Percentiles rank a stretch among this genome's conserved stretches.
phyloP scores from a whole-genome alignment of 768 basidiomycete genomes.

The Jaapia argillacea region DNA sequence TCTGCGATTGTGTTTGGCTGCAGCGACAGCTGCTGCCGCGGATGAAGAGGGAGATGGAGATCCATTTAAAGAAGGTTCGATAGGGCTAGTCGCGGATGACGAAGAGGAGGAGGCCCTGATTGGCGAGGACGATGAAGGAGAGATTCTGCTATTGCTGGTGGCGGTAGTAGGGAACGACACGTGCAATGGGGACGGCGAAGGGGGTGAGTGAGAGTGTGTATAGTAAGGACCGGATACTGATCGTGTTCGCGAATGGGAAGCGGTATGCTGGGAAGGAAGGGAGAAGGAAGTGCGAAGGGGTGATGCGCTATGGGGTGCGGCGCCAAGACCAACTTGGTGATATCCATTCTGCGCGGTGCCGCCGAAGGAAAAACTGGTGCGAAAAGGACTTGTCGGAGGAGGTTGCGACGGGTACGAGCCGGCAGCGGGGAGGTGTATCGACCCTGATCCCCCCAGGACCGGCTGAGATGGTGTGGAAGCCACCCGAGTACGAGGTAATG shows the following conservation, averaged over 20 bases:
- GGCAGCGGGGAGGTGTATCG: slow-evolving; percentile 17
- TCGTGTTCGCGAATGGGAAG: background rate
- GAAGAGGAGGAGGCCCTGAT: background rate
- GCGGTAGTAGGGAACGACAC: too few relatives aligned
- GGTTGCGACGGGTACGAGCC: slow-evolving; percentile 13
- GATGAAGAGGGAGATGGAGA: slow-evolving; percentile 11
- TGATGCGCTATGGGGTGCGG: background rate
- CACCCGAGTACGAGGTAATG: slow-evolving; percentile 14
- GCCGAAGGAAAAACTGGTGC: slow-evolving; percentile 12
- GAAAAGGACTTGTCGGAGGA: slow-evolving; percentile 16
- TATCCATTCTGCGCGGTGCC: background rate
- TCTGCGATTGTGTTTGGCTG: slow-evolving; percentile 21
- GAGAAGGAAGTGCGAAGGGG: background rate
- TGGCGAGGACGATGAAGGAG: background rate
- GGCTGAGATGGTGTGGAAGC: slow-evolving; percentile 14
- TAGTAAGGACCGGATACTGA: background rate
- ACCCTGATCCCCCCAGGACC: slow-evolving; percentile 11
- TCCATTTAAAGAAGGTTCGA: background rate
- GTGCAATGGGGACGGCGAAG: background rate
- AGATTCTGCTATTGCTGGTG: too few relatives aligned
- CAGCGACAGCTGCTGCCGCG: slow-evolving; percentile 13
- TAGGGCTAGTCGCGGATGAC: background rate
- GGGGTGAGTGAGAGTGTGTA: background rate
- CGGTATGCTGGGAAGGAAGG: background rate
- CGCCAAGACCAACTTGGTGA: background rate